Conservation (phyloP, 1,284 basidiomycete species). For the Bondarzewia mesenterica region DNA sequence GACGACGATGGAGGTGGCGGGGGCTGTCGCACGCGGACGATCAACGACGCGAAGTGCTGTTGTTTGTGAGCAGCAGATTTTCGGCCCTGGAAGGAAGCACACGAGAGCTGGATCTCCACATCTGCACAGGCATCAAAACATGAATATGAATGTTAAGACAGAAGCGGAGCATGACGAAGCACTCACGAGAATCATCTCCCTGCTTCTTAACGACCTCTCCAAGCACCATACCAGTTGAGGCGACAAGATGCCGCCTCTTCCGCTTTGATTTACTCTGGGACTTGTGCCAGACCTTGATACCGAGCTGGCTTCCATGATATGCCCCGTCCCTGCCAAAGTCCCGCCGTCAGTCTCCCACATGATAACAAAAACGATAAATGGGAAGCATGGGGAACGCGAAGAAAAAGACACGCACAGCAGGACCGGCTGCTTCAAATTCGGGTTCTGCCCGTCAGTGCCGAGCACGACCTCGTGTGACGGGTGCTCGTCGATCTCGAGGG, state of each 20-base stretch:
- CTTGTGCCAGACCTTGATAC: conserved; percentile 45
- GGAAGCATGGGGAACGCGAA: neutral
- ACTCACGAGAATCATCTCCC: conserved; percentile 31
- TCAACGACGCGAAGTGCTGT: conserved; percentile 19
- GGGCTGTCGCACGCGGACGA: conserved; percentile 17
- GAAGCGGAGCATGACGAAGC: neutral
- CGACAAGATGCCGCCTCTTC: conserved; percentile 46
- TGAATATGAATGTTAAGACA: neutral
- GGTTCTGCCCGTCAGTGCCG: conserved; percentile 60
- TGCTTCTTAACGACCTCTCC: conserved; percentile 44
- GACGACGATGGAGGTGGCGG: conserved; percentile 10
- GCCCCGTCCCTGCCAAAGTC: conserved; percentile 28
- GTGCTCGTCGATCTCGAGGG: conserved; percentile 40
- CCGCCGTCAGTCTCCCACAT: neutral
- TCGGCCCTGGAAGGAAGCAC: conserved; percentile 15
- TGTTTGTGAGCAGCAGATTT: conserved; percentile 20
- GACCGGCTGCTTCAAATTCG: conserved; percentile 48
- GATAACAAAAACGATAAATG: neutral
- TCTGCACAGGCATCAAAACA: conserved; percentile 14
- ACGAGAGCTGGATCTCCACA: conserved; percentile 19
- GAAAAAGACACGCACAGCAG: conserved; percentile 38
- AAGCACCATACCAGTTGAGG: conserved; percentile 36
- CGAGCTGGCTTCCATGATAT: conserved; percentile 30
- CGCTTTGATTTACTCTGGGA: conserved; percentile 51
- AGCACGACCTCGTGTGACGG: conserved; percentile 45